Percentiles rank a stretch among this genome's conserved stretches.
Evolutionary conservation across 2,329 filamentous ascomycete species (phyloP).

Genomic region (Alternaria burnsii): DNA sequence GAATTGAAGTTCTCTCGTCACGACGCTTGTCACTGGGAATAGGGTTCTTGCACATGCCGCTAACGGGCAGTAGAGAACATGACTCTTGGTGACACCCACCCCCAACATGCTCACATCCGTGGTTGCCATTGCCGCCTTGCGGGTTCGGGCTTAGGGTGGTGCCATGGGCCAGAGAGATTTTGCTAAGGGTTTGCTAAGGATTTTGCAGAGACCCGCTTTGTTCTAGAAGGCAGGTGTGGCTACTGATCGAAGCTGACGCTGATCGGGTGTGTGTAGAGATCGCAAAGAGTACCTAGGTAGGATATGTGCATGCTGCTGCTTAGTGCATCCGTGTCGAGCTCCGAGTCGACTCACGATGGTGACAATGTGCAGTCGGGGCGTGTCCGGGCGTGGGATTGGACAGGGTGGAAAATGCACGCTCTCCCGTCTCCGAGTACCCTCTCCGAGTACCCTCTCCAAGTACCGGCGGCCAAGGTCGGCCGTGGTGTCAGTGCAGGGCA

Average conservation of each 20-base stretch:
- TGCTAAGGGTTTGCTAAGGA: slow-evolving; percentile 21
- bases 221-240: slow-evolving; percentile 39
- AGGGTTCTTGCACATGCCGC: no score
- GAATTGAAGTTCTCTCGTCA: background rate
- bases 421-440: background rate
- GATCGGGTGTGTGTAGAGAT: slow-evolving; percentile 4
- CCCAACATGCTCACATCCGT: slow-evolving; percentile 8
- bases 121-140: slow-evolving; percentile 17
- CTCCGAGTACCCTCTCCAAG: slow-evolving; percentile 2
- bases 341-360: background rate
- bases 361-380: background rate
- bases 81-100: slow-evolving; percentile 5
- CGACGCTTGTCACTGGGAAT: no score
- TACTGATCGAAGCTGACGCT: slow-evolving; percentile 8
- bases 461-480: slow-evolving; percentile 28
- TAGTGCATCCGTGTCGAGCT: background rate
- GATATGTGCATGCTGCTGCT: background rate
- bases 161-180: slow-evolving; percentile 24
- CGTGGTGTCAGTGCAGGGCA: slow-evolving; percentile 5
- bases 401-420: background rate
- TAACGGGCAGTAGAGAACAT: background rate
- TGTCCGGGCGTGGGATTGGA: background rate
- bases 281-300: background rate
- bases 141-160: slow-evolving; percentile 15
- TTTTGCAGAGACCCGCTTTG: slow-evolving; percentile 38